Evolutionary conservation across 257 asterid genomes (phyloP), one percentile per base, ranked within the genome.

Genomic region (Haberlea rhodopensis): DNA sequence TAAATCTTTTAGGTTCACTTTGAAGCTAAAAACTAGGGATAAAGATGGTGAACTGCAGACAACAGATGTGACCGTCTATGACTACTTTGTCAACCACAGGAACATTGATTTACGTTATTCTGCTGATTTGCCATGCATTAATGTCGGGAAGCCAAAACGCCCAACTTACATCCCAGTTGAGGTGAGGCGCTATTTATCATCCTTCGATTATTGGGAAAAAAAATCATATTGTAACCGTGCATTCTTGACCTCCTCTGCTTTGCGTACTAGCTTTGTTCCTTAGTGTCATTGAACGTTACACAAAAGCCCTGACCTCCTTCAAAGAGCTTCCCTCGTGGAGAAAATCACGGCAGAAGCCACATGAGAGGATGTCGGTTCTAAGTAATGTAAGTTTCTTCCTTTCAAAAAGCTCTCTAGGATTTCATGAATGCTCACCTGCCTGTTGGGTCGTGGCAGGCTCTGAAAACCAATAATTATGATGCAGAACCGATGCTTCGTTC

Each of bases 301-400:
- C 97, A 6, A 90, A 88, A 82, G 81, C 97, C 4, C 64, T 90
- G 15, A 69, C 90, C 21, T 79, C 86, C 29, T 87, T 29, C 97
- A 91, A 75, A 83, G 96, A 73, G 71, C 96, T 59, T 81, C 96
- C 5, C 67, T 90, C 20, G 96, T 87, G 18, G 97, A 90, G 75
- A n/a, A 90, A 90, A 70, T 90, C 97, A 5, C 82, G 97, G 5
- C 97, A 90, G 57, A 90, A 88, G 74, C 97, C 96, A 2, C 95
- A 82, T 24, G 97, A 90, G 66, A 77, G 96, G 74, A 90, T 90
- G 95, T 62, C 76, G 0, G 83, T 82, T 67, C 79, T 90, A 67
- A 81, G 82, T 61, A 75, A 75, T 72, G 97, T 90, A 77, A 62
- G 82, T 57, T 63, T 55, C 55, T 66, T 53, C 61, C 13, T n/a